Evolutionary conservation across 164 flowering plant genomes (phyloP), one percentile per base, ranked within the genome.

Genomic region (Umbilicus rupestris): DNA sequence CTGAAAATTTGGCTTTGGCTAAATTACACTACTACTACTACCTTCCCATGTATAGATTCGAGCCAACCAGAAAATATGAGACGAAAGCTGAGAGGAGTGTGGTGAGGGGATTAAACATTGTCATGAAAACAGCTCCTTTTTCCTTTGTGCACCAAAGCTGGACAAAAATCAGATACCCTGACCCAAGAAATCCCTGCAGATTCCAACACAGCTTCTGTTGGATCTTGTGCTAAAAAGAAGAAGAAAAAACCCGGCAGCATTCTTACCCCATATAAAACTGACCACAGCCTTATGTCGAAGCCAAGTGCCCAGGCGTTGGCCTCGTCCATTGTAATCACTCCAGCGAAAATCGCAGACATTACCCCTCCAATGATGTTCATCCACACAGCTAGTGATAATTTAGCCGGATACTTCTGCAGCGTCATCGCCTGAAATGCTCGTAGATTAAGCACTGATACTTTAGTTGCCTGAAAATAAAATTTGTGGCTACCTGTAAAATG

Each of bases 381-480:
- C 97, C 92, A 92, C 68, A 90, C 77, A 2, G 94, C 84, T 31
- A 92, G 80, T 41, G 97, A 87, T 24, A 92, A 78, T 70, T 73
- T 87, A 20, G 94, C 94, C 30, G 97, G 94, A 66, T 92, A 91
- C 77, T 79, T 73, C 69, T 84, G 87, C 79, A 88, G 66, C 60
- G 91, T 87, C 12, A 71, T 26, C 50, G 93, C 93, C 95, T 90
- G 66, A 64, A 78, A 63, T 14, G 9, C 10, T 24, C 7, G 5
- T n/a, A 19, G 24, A 44, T 30, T n/a, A 22, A 22, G 57, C 1
- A 20, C 12, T 50, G 28, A 22, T 50, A 50, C 9, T 20, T 50
- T 12, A 6, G 29, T 50, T 50, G 1, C 57, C 7, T 50, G 52
- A 22, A 50, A 3, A 50, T 0, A 22, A 0, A 26, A 50, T 22